phyloP scores from a whole-genome alignment of 768 basidiomycete species.

The Russula brevipes region DNA sequence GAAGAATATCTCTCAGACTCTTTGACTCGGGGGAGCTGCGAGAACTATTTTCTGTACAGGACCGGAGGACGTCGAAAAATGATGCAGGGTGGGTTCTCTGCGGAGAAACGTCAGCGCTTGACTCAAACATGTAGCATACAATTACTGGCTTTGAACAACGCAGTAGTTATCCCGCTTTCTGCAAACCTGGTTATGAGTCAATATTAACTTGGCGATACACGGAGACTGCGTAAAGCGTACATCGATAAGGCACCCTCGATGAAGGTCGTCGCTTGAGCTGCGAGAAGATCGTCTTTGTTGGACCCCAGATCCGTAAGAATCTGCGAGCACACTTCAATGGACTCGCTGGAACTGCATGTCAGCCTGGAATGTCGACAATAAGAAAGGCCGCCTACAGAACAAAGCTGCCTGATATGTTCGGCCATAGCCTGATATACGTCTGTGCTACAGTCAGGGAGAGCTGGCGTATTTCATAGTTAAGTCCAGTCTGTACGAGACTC shows the following conservation, averaged over 20 bases:
- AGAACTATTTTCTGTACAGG: conserved; percentile 14
- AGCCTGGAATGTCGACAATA: background rate
- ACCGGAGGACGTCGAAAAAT: conserved; percentile 16
- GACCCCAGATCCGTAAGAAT: conserved; percentile 45
- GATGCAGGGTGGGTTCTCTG: conserved; percentile 12
- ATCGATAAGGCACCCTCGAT: conserved; percentile 44
- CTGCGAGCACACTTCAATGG: conserved; percentile 47
- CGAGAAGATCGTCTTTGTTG: conserved; percentile 53
- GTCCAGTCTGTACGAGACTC: conserved; percentile 46
- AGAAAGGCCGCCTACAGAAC: conserved; percentile 42
- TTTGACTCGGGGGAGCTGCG: background rate
- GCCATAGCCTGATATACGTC: conserved; percentile 58
- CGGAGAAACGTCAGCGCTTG: background rate
- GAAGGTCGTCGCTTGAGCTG: conserved; percentile 52
- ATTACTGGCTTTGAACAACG: conserved; percentile 50
- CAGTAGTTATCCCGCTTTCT: conserved; percentile 51
- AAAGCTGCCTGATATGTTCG: conserved; percentile 46
- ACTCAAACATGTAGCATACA: background rate
- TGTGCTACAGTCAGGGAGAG: conserved; percentile 56
- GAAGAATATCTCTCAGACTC: conserved; percentile 38
- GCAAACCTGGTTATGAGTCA: conserved; percentile 43
- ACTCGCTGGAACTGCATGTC: conserved; percentile 36
- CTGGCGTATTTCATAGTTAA: conserved; percentile 65
- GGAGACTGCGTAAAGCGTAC: conserved; percentile 33
- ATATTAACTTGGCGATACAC: conserved; percentile 25